These are phyloP conservation scores for Acer yangbiense DNA, from an alignment of 345 rosid genomes.

Conservation along the genomic window DNA sequence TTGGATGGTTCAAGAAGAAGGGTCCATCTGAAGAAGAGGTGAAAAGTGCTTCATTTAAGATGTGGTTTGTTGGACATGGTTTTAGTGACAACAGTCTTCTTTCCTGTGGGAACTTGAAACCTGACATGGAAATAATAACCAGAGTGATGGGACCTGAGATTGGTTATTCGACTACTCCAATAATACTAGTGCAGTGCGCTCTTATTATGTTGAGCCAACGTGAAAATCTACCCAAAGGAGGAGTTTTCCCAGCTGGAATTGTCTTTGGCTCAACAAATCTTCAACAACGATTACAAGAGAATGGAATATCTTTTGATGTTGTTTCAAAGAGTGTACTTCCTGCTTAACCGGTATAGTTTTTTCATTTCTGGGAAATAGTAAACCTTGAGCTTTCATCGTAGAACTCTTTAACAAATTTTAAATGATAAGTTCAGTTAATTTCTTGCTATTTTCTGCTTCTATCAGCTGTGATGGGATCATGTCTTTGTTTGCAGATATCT, in stretches of 20 bases:
- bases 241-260: too few species aligned
- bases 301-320: constrained; percentile 79
- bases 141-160: constrained; percentile 84
- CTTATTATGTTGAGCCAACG: constrained; percentile 46
- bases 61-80: constrained; percentile 89
- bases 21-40: constrained; percentile 86
- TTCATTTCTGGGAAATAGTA: background rate
- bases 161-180: constrained; percentile 79
- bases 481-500: background rate
- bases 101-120: constrained; percentile 47
- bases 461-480: background rate
- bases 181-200: constrained; percentile 68
- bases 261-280: constrained; percentile 73
- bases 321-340: constrained; percentile 53
- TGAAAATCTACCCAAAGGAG: too few species aligned
- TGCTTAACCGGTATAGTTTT: constrained; percentile 19
- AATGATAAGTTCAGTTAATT: background rate
- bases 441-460: background rate
- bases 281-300: constrained; percentile 60
- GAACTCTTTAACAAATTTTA: background rate
- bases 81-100: constrained; percentile 50
- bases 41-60: constrained; percentile 37
- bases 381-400: background rate
- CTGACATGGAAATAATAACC: constrained; percentile 70
- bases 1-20: constrained; percentile 74